phyloP scores from a whole-genome alignment of 2,329 filamentous ascomycete genomes.

The Dothistroma septosporum region DNA sequence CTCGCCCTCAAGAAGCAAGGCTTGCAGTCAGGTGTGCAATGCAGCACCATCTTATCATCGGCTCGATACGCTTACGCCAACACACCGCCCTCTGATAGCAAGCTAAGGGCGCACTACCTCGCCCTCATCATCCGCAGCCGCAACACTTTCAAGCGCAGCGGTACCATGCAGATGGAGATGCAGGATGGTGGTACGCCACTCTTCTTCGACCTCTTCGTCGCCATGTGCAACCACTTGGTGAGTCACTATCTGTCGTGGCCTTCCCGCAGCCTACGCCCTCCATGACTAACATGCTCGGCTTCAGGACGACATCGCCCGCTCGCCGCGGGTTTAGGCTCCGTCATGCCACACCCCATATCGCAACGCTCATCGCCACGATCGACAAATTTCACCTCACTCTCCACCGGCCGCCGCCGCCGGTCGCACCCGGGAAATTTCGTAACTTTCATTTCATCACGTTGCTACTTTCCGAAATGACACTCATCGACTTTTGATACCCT shows the following conservation, averaged over 20 bases:
- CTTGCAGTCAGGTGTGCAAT: conserved; percentile 77
- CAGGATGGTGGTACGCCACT: conserved; percentile 71
- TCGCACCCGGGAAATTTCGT: conserved; percentile 13
- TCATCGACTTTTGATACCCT: conserved; percentile 17
- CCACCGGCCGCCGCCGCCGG: conserved; percentile 14
- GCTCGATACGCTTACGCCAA: conserved; percentile 87
- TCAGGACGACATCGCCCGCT: conserved; percentile 30
- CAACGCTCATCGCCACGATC: neutral
- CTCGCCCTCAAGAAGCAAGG: conserved; percentile 85
- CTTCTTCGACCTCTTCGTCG: conserved; percentile 92
- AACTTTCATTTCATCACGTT: conserved; percentile 7
- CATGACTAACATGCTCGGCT: neutral
- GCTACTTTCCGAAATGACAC: neutral
- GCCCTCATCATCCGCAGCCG: conserved; percentile 86
- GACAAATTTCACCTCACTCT: conserved; percentile 8
- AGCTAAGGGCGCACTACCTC: conserved; percentile 83
- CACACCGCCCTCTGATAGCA: conserved; percentile 86
- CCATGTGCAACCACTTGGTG: conserved; percentile 85
- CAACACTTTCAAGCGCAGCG: conserved; percentile 85
- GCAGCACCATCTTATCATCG: conserved; percentile 77
- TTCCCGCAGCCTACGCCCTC: neutral
- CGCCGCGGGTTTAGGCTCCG: conserved; percentile 21
- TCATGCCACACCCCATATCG: conserved; percentile 4
- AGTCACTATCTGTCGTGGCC: conserved; percentile 33
- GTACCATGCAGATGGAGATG: conserved; percentile 96